Evolutionary conservation across 1,284 basidiomycete genomes (phyloP).

Genomic region (Rhodotorula sp.): DNA sequence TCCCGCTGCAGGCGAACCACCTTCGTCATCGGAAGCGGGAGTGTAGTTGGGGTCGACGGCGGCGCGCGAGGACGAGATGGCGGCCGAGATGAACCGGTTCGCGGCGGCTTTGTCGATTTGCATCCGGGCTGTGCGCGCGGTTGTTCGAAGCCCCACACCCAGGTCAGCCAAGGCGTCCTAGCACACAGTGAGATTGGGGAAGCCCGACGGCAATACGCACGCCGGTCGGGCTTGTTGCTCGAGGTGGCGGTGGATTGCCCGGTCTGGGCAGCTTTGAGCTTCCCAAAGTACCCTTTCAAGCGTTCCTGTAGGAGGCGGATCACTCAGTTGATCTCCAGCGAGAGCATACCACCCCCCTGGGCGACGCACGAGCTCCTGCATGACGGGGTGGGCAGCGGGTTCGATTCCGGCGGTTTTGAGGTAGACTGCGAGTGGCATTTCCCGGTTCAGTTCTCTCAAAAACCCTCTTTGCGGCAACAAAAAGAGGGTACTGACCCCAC

Average conservation of each 20-base stretch:
- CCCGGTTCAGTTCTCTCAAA: not conserved
- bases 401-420: constrained; percentile 71
- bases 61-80: constrained; percentile 56
- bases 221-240: not conserved
- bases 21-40: not conserved
- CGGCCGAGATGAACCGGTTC: constrained; percentile 73
- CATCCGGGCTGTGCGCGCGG: constrained; percentile 54
- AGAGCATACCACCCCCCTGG: too few relatives aligned
- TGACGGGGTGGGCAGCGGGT: constrained; percentile 69
- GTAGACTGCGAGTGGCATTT: constrained; percentile 58
- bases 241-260: not conserved
- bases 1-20: not conserved
- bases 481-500: too few relatives aligned
- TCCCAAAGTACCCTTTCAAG: constrained; percentile 71
- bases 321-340: not conserved
- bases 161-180: not conserved
- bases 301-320: constrained; percentile 58
- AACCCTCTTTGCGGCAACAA: too few relatives aligned
- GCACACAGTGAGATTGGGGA: not conserved
- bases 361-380: constrained; percentile 68
- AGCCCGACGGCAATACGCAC: not conserved
- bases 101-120: constrained; percentile 72
- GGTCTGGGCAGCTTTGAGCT: constrained; percentile 69
- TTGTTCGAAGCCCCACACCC: too few relatives aligned
- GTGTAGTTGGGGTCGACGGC: constrained; percentile 23